Percentiles rank a stretch among this genome's conserved stretches.
Conservation (phyloP, 345 rosid species). For the Psidium friedrichsthalianum region DNA sequence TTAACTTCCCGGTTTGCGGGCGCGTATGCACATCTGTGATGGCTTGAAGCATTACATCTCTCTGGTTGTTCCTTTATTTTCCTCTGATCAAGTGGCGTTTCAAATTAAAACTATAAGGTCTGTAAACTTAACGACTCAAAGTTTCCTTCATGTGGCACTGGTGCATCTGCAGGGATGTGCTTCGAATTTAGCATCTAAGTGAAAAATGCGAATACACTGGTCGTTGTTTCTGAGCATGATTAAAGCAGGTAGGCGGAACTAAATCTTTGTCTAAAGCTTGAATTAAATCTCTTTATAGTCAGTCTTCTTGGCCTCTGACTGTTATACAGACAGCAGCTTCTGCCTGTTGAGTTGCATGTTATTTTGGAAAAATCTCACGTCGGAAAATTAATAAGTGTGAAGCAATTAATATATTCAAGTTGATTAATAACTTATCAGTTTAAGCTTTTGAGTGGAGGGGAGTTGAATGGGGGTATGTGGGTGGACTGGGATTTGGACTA, state of each 20-base stretch:
- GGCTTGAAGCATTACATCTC: background rate
- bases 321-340: background rate
- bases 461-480: too few relatives aligned
- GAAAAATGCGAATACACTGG: background rate
- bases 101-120: background rate
- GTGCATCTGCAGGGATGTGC: background rate
- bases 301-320: background rate
- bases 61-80: background rate
- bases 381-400: too few relatives aligned
- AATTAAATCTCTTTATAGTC: background rate
- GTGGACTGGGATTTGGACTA: too few relatives aligned
- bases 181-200: background rate
- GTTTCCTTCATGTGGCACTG: background rate
- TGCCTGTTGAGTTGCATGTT: too few relatives aligned
- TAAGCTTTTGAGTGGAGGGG: too few relatives aligned
- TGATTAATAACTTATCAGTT: too few relatives aligned
- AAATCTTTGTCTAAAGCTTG: background rate
- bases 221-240: background rate
- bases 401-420: too few relatives aligned
- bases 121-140: background rate
- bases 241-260: background rate
- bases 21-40: background rate
- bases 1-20: background rate
- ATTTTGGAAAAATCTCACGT: too few relatives aligned
- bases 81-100: background rate